Evolutionary conservation across 345 rosid species (phyloP).

Genomic region (Leavenworthia alabamica): DNA sequence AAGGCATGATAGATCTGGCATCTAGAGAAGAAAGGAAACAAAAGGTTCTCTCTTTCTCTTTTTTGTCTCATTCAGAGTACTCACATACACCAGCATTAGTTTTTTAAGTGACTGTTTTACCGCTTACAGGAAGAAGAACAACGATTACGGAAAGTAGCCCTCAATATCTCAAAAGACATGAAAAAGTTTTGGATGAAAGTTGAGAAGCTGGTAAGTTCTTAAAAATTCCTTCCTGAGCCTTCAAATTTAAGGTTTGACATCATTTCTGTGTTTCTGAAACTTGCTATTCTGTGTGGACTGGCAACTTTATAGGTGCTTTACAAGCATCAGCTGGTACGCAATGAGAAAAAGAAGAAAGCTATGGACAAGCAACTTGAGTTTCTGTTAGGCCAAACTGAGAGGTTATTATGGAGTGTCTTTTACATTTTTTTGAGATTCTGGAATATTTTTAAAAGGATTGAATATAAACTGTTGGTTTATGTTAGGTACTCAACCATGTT

Average conservation of each 20-base stretch:
- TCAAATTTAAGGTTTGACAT: neutral
- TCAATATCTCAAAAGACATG: slow-evolving; percentile 85
- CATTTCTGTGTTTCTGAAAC: slow-evolving; percentile 19
- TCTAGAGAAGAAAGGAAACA: slow-evolving; percentile 89
- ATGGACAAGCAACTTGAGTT: slow-evolving; percentile 96
- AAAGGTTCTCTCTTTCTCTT: slow-evolving; percentile 71
- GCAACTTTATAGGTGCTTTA: slow-evolving; percentile 65
- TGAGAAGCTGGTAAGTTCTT: slow-evolving; percentile 83
- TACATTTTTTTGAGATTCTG: neutral
- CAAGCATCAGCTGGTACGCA: slow-evolving; percentile 92
- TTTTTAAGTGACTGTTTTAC: slow-evolving; percentile 7
- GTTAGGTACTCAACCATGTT: slow-evolving; percentile 97
- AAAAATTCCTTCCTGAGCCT: neutral
- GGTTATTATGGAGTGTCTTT: slow-evolving; percentile 37
- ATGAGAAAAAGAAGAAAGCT: slow-evolving; percentile 92
- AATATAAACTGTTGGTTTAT: slow-evolving; percentile 13
- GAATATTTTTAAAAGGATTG: neutral
- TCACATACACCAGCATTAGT: neutral
- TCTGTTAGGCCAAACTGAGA: slow-evolving; percentile 98
- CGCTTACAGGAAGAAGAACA: slow-evolving; percentile 86
- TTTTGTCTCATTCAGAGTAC: slow-evolving; percentile 1
- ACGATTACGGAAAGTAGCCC: slow-evolving; percentile 76
- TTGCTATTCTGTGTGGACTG: slow-evolving; percentile 13
- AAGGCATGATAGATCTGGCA: slow-evolving; percentile 92
- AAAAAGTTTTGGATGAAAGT: slow-evolving; percentile 96